Base-by-base conservation (phyloP, 306 rosid species). In the Cucurbita pepo region DNA sequence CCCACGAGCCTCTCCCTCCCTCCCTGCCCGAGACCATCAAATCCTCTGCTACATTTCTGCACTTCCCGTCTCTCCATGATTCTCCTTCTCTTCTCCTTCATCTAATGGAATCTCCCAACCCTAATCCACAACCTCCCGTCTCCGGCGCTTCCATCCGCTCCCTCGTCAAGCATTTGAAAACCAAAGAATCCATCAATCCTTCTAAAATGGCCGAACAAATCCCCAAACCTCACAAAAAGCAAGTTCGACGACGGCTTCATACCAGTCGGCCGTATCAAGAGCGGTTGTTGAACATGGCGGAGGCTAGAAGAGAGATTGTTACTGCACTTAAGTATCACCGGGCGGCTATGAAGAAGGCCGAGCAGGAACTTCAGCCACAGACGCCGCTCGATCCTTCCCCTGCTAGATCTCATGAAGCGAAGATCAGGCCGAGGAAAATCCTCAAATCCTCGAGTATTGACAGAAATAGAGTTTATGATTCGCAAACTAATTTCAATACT, bases 301-400 rank as follows among this genome's bases (percentile, higher is more conserved):
- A 94, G 80, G 97, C 98, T 9, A 79, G 98, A 73, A 81, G 88
- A 77, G 98, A 94, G 79, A 94, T 94, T 67, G 96, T 86, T 72
- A 80, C 96, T 57, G 98, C 98, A 77, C 89, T 94, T 64, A 90
- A 90, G 79, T 87, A 72, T 84, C 98, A 94, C 62, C 79, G 98
- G 65, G 98, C 96, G 3, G 56, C 97, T 34, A 91, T 90, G 98
- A 93, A 90, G 72, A 87, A 84, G 77, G 95, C 91, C 73, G 88
- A 91, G 54, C 85, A 86, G 8, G 13, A n/a, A 41, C 65, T 43
- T 41, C 84, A 82, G 55, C 2, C 83, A 19, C 51, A 56, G 11
- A 80, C 78, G 15, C 43, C 75, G 62, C 52, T 84, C 72, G 71
- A 79, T 71, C 16, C 79, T 5, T 52, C 56, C 52, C 81, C 78